phyloP scores from a whole-genome alignment of 176 grass and related monocot species.

The Zea luxurians region DNA sequence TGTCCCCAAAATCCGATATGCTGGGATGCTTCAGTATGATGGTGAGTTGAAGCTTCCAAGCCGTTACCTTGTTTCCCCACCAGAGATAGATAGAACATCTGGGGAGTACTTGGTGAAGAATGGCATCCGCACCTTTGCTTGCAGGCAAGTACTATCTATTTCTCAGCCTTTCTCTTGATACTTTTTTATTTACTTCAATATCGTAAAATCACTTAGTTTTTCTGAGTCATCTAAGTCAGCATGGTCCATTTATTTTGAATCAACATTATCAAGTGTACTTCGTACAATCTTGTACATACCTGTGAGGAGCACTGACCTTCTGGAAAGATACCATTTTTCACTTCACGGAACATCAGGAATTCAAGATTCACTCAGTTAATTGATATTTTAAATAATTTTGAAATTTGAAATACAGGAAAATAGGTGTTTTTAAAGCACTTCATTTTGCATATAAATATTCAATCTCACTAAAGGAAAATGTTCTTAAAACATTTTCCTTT shows the following conservation, averaged over 20 bases:
- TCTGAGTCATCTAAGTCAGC: background rate
- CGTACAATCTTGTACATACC: background rate
- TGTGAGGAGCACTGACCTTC: background rate
- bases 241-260: background rate
- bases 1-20: conserved; percentile 82
- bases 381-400: too few species aligned
- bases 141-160: conserved; percentile 71
- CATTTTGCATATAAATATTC: too few species aligned
- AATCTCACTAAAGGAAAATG: too few species aligned
- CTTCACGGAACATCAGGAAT: too few species aligned
- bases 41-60: conserved; percentile 85
- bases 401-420: too few species aligned
- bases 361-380: too few species aligned
- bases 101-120: conserved; percentile 99
- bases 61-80: conserved; percentile 81
- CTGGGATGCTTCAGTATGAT: conserved; percentile 98
- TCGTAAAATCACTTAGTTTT: background rate
- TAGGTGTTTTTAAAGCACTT: too few species aligned
- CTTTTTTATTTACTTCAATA: conserved; percentile 1
- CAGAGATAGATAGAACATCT: conserved; percentile 93
- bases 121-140: conserved; percentile 92
- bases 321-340: background rate
- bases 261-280: background rate
- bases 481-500: too few species aligned
- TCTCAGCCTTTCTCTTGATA: conserved; percentile 13